Evolutionary conservation across 768 basidiomycete species (phyloP).

Genomic region (Tricholoma flavovirens): DNA sequence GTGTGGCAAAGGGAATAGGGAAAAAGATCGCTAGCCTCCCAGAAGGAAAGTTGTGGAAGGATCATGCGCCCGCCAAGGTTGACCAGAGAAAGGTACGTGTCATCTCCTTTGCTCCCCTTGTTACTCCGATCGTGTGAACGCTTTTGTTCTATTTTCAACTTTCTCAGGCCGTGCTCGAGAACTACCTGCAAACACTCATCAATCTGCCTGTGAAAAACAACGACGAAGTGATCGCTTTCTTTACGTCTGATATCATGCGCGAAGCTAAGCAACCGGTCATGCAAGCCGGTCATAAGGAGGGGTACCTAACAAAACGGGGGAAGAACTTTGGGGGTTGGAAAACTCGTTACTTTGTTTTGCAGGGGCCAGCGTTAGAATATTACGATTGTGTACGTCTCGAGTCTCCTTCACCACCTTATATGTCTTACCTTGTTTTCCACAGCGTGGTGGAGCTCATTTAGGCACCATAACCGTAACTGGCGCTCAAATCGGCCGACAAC

Average conservation of each 20-base stretch:
- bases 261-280: constrained; percentile 70
- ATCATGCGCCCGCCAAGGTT: constrained; percentile 93
- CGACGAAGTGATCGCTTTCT: constrained; percentile 85
- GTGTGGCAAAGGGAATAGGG: constrained; percentile 59
- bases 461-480: constrained; percentile 89
- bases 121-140: constrained; percentile 1
- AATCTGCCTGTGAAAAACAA: constrained; percentile 81
- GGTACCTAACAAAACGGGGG: constrained; percentile 92
- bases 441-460: constrained; percentile 87
- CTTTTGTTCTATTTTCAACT: background rate
- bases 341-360: constrained; percentile 89
- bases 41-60: constrained; percentile 92
- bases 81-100: constrained; percentile 86
- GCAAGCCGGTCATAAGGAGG: constrained; percentile 86
- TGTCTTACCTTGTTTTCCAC: constrained; percentile 10
- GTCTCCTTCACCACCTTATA: constrained; percentile 7
- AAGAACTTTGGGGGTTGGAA: constrained; percentile 99
- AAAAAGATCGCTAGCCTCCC: constrained; percentile 82
- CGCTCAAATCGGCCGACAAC: constrained; percentile 95
- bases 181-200: constrained; percentile 81
- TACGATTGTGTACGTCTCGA: constrained; percentile 80
- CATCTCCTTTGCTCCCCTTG: background rate
- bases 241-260: constrained; percentile 83
- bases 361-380: constrained; percentile 88
- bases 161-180: constrained; percentile 65